Evolutionary conservation across 2,329 filamentous ascomycete species (phyloP).

Genomic region (Akanthomyces muscarius): DNA sequence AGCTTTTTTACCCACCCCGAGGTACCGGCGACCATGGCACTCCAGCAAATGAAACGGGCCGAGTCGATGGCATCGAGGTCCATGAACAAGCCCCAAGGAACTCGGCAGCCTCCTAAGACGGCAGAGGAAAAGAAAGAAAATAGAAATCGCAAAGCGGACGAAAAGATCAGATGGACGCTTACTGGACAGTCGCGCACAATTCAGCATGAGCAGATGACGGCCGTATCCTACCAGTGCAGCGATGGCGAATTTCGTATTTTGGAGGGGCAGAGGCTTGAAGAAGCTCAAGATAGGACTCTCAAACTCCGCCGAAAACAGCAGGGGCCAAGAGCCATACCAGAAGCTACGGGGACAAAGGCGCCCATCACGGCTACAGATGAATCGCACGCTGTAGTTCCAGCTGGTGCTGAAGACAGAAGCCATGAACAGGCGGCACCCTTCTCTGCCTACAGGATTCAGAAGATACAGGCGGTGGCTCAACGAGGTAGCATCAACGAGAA

Average conservation of each 20-base stretch:
- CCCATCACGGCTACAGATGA: background rate
- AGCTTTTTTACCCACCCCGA: constrained; percentile 6
- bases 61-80: background rate
- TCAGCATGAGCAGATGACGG: background rate
- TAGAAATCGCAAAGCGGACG: constrained; percentile 6
- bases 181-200: background rate
- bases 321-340: background rate
- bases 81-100: background rate
- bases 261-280: constrained; percentile 2
- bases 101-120: background rate
- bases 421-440: background rate
- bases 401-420: background rate
- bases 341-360: background rate
- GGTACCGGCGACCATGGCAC: constrained; percentile 2
- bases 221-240: constrained; percentile 5
- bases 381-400: no score
- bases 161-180: constrained; percentile 7
- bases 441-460: background rate
- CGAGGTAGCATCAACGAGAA: background rate
- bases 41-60: background rate
- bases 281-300: background rate
- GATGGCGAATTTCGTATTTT: constrained; percentile 11
- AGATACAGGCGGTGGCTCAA: background rate
- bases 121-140: constrained; percentile 11
- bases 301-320: background rate